Percentiles rank a stretch among this genome's conserved stretches.
Conservation (phyloP, 495 filamentous ascomycete species). For the Bacidia gigantensis region DNA sequence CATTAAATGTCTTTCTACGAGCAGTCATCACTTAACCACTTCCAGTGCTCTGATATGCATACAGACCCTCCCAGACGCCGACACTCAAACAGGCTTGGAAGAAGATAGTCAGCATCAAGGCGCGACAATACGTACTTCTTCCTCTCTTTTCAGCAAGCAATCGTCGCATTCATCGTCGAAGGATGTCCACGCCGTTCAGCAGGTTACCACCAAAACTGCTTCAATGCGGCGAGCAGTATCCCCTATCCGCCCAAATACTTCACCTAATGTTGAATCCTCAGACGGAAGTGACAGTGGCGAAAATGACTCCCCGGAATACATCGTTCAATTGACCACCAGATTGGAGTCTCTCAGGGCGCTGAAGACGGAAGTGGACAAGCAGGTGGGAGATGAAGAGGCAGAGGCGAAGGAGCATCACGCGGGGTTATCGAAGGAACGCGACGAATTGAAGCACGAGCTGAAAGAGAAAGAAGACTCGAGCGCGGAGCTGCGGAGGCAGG, state of each 20-base stretch:
- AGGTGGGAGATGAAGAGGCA: conserved; percentile 49
- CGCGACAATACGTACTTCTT: conserved; percentile 35
- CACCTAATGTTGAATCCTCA: background rate
- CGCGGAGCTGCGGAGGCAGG: conserved; percentile 67
- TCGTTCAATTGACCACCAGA: conserved; percentile 50
- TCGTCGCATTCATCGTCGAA: conserved; percentile 10
- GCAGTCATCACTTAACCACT: conserved; percentile 79
- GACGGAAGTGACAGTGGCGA: conserved; percentile 10
- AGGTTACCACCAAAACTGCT: background rate
- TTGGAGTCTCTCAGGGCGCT: conserved; percentile 61
- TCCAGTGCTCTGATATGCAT: conserved; percentile 74
- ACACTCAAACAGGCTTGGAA: conserved; percentile 24
- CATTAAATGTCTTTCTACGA: conserved; percentile 78
- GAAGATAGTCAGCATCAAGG: conserved; percentile 38
- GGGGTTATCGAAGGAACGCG: conserved; percentile 49
- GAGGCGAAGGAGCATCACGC: conserved; percentile 53
- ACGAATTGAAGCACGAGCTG: conserved; percentile 56
- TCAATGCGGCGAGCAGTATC: background rate
- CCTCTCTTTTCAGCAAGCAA: conserved; percentile 19
- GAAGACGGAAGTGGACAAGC: conserved; percentile 58
- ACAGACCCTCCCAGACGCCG: conserved; percentile 45
- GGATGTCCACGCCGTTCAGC: conserved; percentile 2
- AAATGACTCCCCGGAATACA: conserved; percentile 26
- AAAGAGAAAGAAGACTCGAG: conserved; percentile 79
- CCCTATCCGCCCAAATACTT: background rate